phyloP scores from a whole-genome alignment of 2,329 filamentous ascomycete species.

The Diaporthe batatas region DNA sequence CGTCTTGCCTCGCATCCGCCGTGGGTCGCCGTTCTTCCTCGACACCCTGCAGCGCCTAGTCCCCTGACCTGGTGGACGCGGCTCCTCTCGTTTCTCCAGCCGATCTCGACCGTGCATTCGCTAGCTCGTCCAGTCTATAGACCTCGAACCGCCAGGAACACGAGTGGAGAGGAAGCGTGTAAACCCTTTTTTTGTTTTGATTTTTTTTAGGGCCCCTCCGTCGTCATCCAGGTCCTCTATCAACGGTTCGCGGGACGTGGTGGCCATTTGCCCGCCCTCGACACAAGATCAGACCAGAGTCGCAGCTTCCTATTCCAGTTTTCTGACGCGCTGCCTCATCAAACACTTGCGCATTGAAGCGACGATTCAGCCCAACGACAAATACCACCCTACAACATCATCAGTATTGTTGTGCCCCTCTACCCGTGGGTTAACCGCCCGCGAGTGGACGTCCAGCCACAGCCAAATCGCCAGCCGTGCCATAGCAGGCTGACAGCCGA shows the following conservation, averaged over 20 bases:
- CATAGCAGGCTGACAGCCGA: conserved; percentile 9
- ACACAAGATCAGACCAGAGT: neutral
- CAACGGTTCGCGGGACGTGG: conserved; percentile 1
- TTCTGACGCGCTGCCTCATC: conserved; percentile 5
- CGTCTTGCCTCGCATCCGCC: neutral
- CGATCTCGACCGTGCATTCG: conserved; percentile 26
- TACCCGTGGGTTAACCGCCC: neutral
- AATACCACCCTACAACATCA: neutral
- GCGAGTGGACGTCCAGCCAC: conserved; percentile 20
- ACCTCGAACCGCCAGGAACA: conserved; percentile 15
- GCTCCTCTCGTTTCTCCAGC: conserved; percentile 9
- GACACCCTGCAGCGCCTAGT: neutral
- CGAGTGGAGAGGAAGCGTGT: neutral
- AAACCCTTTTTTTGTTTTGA: neutral
- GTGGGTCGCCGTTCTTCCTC: neutral
- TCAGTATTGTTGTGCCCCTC: conserved; percentile 4
- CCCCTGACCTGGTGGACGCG: conserved; percentile 1
- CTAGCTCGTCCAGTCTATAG: conserved; percentile 21
- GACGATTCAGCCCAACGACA: neutral
- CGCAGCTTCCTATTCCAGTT: conserved; percentile 6
- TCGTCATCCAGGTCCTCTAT: neutral
- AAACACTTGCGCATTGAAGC: conserved; percentile 5
- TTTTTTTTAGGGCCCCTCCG: neutral
- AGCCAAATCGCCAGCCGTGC: conserved; percentile 4
- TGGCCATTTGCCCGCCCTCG: neutral